phyloP scores from a whole-genome alignment of 164 flowering plant species.

The Liriodendron chinense region DNA sequence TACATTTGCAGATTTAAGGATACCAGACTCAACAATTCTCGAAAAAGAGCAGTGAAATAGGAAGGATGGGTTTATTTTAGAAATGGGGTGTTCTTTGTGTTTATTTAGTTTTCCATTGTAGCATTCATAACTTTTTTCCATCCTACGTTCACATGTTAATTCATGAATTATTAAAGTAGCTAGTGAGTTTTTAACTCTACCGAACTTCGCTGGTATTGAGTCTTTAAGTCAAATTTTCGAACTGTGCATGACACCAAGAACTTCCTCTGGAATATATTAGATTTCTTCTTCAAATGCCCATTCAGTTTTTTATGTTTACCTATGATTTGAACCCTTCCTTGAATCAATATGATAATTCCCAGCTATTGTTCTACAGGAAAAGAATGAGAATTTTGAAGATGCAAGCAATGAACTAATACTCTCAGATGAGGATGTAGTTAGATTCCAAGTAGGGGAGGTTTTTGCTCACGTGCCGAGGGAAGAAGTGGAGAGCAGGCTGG shows the following conservation, averaged over 20 bases:
- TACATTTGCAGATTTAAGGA: no score
- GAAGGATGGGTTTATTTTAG: no score
- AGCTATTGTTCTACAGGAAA: conserved; percentile 48
- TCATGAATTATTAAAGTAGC: no score
- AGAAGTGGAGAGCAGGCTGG: conserved; percentile 77
- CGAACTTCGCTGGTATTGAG: no score
- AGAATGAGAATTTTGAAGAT: conserved; percentile 84
- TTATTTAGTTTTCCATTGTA: no score
- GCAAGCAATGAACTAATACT: conserved; percentile 93
- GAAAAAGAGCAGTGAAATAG: no score
- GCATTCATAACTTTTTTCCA: no score
- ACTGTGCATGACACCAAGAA: background rate
- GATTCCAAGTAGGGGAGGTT: conserved; percentile 95
- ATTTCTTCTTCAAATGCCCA: background rate
- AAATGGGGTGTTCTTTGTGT: no score
- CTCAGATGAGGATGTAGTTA: conserved; percentile 78
- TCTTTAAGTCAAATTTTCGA: no score
- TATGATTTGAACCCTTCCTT: background rate
- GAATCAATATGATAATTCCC: background rate
- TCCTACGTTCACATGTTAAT: no score
- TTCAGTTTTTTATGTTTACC: background rate
- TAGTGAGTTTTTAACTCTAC: no score
- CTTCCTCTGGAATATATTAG: background rate
- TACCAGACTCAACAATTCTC: no score
- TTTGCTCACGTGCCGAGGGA: conserved; percentile 85